phyloP scores from a whole-genome alignment of 2,329 filamentous ascomycete genomes.

The Penicillium hesseltinei region DNA sequence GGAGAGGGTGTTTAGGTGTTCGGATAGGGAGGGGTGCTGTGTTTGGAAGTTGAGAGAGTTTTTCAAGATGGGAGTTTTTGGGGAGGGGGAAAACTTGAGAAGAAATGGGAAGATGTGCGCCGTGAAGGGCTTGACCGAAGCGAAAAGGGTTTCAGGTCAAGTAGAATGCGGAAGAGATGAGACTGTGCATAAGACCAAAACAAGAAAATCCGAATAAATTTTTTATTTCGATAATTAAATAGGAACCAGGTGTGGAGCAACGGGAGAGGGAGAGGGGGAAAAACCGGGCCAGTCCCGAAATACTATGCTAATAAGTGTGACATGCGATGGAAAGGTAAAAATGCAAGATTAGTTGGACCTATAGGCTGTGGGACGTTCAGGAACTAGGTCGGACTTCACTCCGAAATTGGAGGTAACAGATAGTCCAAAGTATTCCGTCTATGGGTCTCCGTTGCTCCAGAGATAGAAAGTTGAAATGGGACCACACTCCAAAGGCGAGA shows the following conservation, averaged over 20 bases:
- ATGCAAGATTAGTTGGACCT: conserved; percentile 6
- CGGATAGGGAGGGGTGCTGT: neutral
- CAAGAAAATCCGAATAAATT: conserved; percentile 18
- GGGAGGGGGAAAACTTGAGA: neutral
- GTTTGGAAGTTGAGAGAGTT: neutral
- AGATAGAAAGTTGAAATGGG: neutral
- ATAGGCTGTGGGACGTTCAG: conserved; percentile 9
- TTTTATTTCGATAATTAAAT: conserved; percentile 20
- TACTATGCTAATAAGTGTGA: conserved; percentile 16
- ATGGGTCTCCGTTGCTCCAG: neutral
- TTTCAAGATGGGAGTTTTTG: neutral
- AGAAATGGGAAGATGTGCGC: neutral
- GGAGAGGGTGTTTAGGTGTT: neutral
- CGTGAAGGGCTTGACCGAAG: conserved; percentile 2
- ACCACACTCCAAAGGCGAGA: neutral
- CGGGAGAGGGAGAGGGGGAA: conserved; percentile 10
- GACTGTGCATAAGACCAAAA: conserved; percentile 18
- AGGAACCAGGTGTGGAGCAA: conserved; percentile 24
- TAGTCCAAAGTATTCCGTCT: too few relatives aligned
- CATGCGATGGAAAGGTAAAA: conserved; percentile 5
- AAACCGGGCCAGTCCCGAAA: conserved; percentile 18
- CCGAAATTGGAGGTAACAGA: neutral
- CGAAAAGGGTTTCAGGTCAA: neutral
- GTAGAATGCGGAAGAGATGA: conserved; percentile 5
- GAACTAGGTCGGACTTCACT: conserved; percentile 11